Percentiles rank a stretch among this genome's conserved stretches.
Conservation (phyloP, 228 moss, liverwort and hornwort genomes). For the Sphagnum fallax region DNA sequence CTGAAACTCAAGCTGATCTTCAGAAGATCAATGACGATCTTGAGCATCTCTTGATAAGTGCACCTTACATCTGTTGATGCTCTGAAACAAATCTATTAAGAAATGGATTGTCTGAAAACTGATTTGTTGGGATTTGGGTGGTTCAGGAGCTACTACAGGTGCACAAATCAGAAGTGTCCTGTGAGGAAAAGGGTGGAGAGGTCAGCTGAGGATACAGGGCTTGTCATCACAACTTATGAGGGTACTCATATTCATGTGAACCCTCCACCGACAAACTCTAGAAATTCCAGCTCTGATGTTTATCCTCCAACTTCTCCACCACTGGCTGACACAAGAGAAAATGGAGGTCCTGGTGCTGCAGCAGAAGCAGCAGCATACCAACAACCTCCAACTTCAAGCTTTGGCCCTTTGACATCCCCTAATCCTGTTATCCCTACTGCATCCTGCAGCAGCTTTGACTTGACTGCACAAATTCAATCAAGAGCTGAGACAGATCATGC, state of each 20-base stretch:
- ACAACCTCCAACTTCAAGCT: conserved; percentile 5
- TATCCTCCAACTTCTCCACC: background rate
- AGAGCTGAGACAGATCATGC: conserved; percentile 7
- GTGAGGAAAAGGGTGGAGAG: conserved; percentile 47
- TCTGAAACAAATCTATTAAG: no score
- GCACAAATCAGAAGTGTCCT: conserved; percentile 44
- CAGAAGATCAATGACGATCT: no score
- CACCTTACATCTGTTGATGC: no score
- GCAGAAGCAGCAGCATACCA: conserved; percentile 16
- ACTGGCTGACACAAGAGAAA: conserved; percentile 22
- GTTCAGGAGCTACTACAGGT: conserved; percentile 46
- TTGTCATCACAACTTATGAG: conserved; percentile 43
- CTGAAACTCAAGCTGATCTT: no score
- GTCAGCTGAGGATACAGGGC: conserved; percentile 29
- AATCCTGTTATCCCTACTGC: background rate
- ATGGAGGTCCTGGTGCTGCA: conserved; percentile 8
- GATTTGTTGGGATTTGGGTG: background rate
- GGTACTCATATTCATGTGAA: conserved; percentile 46
- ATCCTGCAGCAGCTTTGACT: conserved; percentile 39
- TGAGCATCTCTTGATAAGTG: no score
- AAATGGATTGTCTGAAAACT: no score
- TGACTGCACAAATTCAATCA: conserved; percentile 31
- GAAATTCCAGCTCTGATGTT: conserved; percentile 27
- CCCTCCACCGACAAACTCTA: conserved; percentile 12
- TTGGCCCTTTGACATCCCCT: no score